These are phyloP conservation scores for Isatis lusitanica DNA, from an alignment of 441 rosid species.

Conservation along the genomic window DNA sequence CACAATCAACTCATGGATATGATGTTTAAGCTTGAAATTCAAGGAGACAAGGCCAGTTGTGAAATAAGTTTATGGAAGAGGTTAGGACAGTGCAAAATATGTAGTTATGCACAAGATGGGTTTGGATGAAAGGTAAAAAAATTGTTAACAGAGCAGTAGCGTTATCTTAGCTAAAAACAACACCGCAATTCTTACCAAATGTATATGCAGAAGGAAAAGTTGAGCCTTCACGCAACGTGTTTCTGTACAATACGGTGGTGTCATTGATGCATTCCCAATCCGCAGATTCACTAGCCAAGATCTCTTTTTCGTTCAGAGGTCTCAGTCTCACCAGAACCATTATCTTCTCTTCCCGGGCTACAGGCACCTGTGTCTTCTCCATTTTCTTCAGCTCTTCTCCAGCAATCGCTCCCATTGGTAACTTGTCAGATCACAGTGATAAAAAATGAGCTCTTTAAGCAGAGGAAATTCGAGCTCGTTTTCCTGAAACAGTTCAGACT, in stretches of 20 bases:
- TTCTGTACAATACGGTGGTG: constrained; percentile 75
- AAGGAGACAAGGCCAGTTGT: background rate
- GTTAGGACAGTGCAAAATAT: background rate
- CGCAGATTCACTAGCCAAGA: constrained; percentile 61
- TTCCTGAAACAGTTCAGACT: constrained; percentile 37
- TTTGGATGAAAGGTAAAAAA: background rate
- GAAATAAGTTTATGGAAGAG: background rate
- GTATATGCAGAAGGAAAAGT: constrained; percentile 85
- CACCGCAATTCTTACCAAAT: constrained; percentile 61
- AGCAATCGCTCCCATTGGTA: constrained; percentile 70
- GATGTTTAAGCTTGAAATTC: background rate
- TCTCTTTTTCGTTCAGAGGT: constrained; percentile 93
- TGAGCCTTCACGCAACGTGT: constrained; percentile 91
- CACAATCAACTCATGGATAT: constrained; percentile 10
- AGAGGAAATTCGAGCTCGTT: constrained; percentile 31
- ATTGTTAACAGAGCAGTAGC: background rate
- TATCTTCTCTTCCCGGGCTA: constrained; percentile 72
- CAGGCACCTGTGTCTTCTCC: constrained; percentile 61
- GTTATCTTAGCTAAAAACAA: background rate
- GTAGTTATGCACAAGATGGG: constrained; percentile 22
- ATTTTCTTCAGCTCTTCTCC: constrained; percentile 68
- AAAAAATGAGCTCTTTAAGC: constrained; percentile 27
- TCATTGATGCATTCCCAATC: constrained; percentile 98
- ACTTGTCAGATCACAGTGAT: constrained; percentile 37
- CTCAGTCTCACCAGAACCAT: constrained; percentile 87